Percentiles rank a stretch among this genome's conserved stretches.
These are phyloP conservation scores for Leccinum barrowsii DNA, from an alignment of 768 basidiomycete genomes.

Conservation along the genomic window DNA sequence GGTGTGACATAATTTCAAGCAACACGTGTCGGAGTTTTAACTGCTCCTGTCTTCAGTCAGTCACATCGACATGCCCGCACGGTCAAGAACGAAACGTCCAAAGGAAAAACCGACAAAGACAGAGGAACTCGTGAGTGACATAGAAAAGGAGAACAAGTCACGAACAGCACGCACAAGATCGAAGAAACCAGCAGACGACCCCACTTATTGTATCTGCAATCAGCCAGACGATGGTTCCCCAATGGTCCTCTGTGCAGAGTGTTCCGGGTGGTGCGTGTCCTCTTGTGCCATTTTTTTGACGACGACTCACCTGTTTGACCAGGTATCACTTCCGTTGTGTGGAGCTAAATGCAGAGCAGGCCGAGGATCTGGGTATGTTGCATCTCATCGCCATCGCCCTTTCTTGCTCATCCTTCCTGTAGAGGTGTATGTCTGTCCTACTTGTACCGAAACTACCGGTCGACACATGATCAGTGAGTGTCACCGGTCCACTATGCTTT, in stretches of 20 bases:
- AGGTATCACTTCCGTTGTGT: constrained; percentile 89
- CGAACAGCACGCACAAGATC: constrained; percentile 19
- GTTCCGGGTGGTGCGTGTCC: constrained; percentile 62
- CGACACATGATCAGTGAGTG: constrained; percentile 77
- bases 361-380: constrained; percentile 75
- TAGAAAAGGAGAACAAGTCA: constrained; percentile 31
- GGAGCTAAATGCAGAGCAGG: constrained; percentile 55
- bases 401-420: constrained; percentile 15
- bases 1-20: neutral
- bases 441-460: constrained; percentile 59
- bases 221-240: constrained; percentile 74
- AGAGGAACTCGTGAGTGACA: constrained; percentile 23
- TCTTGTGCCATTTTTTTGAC: neutral
- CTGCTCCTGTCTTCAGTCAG: constrained; percentile 23
- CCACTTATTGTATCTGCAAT: constrained; percentile 55
- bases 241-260: constrained; percentile 73
- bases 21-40: constrained; percentile 31
- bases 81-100: constrained; percentile 39
- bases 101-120: constrained; percentile 19
- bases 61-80: constrained; percentile 39
- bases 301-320: constrained; percentile 5
- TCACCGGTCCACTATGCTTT: constrained; percentile 32
- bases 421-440: constrained; percentile 60
- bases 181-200: constrained; percentile 22
- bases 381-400: neutral